phyloP scores from a whole-genome alignment of 495 filamentous ascomycete species.

The Glarea lozoyensis region DNA sequence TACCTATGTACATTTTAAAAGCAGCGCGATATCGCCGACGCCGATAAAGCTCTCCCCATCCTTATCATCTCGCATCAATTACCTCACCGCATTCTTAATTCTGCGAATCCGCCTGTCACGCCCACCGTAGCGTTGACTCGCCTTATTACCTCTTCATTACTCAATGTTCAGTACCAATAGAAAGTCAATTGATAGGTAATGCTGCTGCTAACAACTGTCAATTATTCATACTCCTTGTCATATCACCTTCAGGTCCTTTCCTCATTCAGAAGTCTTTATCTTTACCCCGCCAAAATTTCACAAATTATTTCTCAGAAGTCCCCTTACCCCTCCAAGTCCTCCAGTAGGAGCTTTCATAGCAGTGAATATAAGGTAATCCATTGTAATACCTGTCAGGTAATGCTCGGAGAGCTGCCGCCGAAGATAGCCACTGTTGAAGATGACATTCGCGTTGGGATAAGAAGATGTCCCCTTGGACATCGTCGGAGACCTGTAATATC shows the following conservation, averaged over 20 bases:
- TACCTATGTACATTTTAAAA: neutral
- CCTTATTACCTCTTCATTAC: slow-evolving; percentile 16
- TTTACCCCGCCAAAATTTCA: slow-evolving; percentile 10
- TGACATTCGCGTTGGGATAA: slow-evolving; percentile 6
- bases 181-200: neutral
- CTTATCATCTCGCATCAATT: slow-evolving; percentile 16
- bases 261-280: slow-evolving; percentile 10
- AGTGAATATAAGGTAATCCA: too few species aligned
- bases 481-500: slow-evolving; percentile 17
- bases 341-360: too few species aligned
- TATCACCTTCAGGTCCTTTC: neutral
- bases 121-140: slow-evolving; percentile 2
- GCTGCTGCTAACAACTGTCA: neutral
- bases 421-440: slow-evolving; percentile 5
- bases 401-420: slow-evolving; percentile 3
- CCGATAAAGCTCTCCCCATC: slow-evolving; percentile 10
- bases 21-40: neutral
- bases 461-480: too few species aligned
- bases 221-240: neutral
- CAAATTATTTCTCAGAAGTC: too few species aligned
- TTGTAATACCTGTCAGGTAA: slow-evolving; percentile 12
- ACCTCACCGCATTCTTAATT: slow-evolving; percentile 12
- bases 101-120: neutral
- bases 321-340: too few species aligned
- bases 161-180: slow-evolving; percentile 6